Evolutionary conservation across 805 yeast species (phyloP).

Genomic region (Candida tibetensis): DNA sequence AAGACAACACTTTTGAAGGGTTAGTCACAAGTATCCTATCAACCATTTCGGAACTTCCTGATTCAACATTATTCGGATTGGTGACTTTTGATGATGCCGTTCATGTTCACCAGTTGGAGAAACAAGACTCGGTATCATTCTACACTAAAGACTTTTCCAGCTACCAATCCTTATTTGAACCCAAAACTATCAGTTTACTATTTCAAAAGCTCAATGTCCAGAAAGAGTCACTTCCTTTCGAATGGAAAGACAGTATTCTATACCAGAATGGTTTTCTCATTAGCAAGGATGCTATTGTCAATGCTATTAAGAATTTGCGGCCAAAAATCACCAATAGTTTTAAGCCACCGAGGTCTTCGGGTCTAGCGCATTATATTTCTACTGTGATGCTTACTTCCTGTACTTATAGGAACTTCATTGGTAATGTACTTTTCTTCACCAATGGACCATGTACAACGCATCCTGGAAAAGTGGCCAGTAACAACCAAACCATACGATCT

Average conservation of each 20-base stretch:
- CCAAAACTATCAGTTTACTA: slow-evolving; percentile 1
- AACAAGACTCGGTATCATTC: not conserved
- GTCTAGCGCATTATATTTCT: slow-evolving; percentile 30
- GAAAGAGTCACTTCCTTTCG: slow-evolving; percentile 1
- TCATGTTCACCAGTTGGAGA: slow-evolving; percentile 17
- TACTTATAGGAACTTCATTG: slow-evolving; percentile 22
- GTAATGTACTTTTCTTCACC: slow-evolving; percentile 28
- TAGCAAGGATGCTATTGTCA: not conserved
- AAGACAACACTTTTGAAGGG: slow-evolving; percentile 12
- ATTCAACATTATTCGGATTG: slow-evolving; percentile 19
- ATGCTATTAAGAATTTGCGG: slow-evolving; percentile 12
- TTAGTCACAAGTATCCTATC: slow-evolving; percentile 13
- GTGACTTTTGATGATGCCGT: slow-evolving; percentile 31
- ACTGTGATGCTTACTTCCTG: slow-evolving; percentile 19
- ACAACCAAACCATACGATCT: slow-evolving; percentile 22
- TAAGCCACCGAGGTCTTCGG: slow-evolving; percentile 35
- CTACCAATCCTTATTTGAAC: slow-evolving; percentile 5
- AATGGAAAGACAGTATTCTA: slow-evolving; percentile 11
- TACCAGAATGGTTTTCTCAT: not conserved
- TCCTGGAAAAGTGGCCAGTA: slow-evolving; percentile 35
- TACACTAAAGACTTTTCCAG: not conserved
- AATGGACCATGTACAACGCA: slow-evolving; percentile 39
- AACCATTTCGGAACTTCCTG: slow-evolving; percentile 15
- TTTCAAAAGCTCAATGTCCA: slow-evolving; percentile 5
- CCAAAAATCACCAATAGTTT: slow-evolving; percentile 25